These are phyloP conservation scores for Pyrenophora graminea DNA, from an alignment of 2,329 filamentous ascomycete genomes.

Conservation along the genomic window DNA sequence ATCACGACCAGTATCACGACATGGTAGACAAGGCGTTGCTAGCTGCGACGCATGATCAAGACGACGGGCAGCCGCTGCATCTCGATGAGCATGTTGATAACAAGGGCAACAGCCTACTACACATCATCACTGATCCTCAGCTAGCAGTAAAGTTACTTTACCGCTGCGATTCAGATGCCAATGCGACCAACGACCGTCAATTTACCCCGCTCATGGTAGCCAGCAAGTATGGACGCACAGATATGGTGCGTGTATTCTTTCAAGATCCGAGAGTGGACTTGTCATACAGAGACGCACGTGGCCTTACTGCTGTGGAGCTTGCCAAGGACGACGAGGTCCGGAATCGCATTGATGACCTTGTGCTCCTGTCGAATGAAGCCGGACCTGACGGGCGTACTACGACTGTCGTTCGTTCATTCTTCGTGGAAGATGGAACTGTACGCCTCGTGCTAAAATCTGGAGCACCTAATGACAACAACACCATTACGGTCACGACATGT, in stretches of 20 bases:
- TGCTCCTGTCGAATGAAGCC: conserved; percentile 70
- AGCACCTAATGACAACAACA: conserved; percentile 77
- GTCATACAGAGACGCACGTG: conserved; percentile 79
- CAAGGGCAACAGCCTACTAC: conserved; percentile 93
- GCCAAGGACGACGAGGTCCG: conserved; percentile 97
- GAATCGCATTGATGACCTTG: conserved; percentile 93
- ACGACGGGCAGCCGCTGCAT: conserved; percentile 78
- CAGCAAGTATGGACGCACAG: conserved; percentile 94
- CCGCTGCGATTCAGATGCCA: conserved; percentile 91
- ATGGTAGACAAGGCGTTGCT: conserved; percentile 86
- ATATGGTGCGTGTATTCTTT: conserved; percentile 88
- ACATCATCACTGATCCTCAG: conserved; percentile 86
- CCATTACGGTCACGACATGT: conserved; percentile 93
- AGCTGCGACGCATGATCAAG: conserved; percentile 73
- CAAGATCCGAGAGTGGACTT: conserved; percentile 85
- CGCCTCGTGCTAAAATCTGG: conserved; percentile 93
- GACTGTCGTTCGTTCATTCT: conserved; percentile 91
- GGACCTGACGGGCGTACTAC: conserved; percentile 81
- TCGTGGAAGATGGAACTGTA: conserved; percentile 94
- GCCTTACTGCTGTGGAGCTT: conserved; percentile 90
- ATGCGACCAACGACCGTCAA: conserved; percentile 90
- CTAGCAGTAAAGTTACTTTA: conserved; percentile 76
- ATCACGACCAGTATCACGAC: conserved; percentile 79
- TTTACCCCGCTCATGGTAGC: conserved; percentile 98
- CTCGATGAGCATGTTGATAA: conserved; percentile 89